These are phyloP conservation scores for Kodamaea sp. DNA, from an alignment of 1,139 yeast genomes.

Conservation along the genomic window DNA sequence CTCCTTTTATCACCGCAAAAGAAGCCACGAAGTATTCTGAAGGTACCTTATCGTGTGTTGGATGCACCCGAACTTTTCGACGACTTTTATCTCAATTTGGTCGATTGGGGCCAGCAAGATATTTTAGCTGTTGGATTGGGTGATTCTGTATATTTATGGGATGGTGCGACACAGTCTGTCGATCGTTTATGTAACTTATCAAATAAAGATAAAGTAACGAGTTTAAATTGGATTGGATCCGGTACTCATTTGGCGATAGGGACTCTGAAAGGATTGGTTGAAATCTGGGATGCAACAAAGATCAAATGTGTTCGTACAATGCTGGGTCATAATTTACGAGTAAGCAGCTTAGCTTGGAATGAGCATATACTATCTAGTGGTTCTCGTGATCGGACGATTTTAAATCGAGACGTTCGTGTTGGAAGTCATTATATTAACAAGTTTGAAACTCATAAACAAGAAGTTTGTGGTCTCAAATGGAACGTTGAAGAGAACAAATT, in stretches of 20 bases:
- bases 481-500: conserved; percentile 80
- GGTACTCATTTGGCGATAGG: conserved; percentile 95
- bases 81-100: conserved; percentile 85
- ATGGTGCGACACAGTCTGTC: conserved; percentile 82
- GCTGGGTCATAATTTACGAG: conserved; percentile 87
- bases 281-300: conserved; percentile 93
- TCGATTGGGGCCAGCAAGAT: conserved; percentile 95
- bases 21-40: conserved; percentile 71
- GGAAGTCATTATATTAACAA: conserved; percentile 77
- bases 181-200: conserved; percentile 72
- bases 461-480: conserved; percentile 96
- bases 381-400: conserved; percentile 75
- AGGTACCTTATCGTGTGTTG: conserved; percentile 86
- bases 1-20: conserved; percentile 77
- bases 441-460: conserved; percentile 80
- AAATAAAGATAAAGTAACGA: conserved; percentile 65
- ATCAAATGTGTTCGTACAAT: conserved; percentile 81
- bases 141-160: conserved; percentile 85
- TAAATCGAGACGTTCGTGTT: conserved; percentile 87
- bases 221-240: conserved; percentile 90
- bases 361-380: conserved; percentile 87
- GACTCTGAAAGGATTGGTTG: conserved; percentile 80
- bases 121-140: conserved; percentile 88
- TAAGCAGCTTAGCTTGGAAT: conserved; percentile 90
- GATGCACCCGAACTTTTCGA: conserved; percentile 97